Evolutionary conservation across 495 filamentous ascomycete genomes (phyloP).

Genomic region (Saxophila tyrrhenica): DNA sequence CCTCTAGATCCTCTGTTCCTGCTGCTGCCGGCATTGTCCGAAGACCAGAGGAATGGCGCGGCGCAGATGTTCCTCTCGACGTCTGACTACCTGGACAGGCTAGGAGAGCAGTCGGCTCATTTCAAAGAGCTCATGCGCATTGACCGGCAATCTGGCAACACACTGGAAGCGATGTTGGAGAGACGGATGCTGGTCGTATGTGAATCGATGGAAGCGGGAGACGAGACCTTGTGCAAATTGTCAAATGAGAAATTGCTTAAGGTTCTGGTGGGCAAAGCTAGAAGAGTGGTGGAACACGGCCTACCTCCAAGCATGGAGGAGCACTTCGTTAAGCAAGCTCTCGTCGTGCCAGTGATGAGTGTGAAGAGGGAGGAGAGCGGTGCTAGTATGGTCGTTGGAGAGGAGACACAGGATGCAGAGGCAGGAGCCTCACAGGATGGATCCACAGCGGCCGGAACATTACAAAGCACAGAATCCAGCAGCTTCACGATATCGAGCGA

Average conservation of each 20-base stretch:
- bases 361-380: slow-evolving; percentile 23
- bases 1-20: slow-evolving; percentile 78
- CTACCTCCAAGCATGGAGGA: slow-evolving; percentile 79
- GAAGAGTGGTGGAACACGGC: slow-evolving; percentile 49
- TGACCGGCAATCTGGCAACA: background rate
- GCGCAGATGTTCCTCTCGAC: slow-evolving; percentile 55
- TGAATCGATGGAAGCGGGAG: slow-evolving; percentile 68
- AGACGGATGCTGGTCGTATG: slow-evolving; percentile 54
- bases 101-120: slow-evolving; percentile 45
- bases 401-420: slow-evolving; percentile 26
- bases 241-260: slow-evolving; percentile 56
- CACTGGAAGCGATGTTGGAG: slow-evolving; percentile 29
- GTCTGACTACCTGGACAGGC: slow-evolving; percentile 69
- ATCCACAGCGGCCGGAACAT: background rate
- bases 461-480: slow-evolving; percentile 21
- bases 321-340: slow-evolving; percentile 60
- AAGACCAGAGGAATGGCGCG: slow-evolving; percentile 12
- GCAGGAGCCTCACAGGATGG: background rate
- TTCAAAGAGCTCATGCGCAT: slow-evolving; percentile 37
- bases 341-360: slow-evolving; percentile 59
- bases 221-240: slow-evolving; percentile 71
- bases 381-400: slow-evolving; percentile 21
- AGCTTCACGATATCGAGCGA: slow-evolving; percentile 23
- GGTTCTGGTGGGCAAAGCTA: slow-evolving; percentile 60
- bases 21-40: slow-evolving; percentile 55